Conservation (phyloP, 805 yeast species). For the Kodamaea neixiangensis region DNA sequence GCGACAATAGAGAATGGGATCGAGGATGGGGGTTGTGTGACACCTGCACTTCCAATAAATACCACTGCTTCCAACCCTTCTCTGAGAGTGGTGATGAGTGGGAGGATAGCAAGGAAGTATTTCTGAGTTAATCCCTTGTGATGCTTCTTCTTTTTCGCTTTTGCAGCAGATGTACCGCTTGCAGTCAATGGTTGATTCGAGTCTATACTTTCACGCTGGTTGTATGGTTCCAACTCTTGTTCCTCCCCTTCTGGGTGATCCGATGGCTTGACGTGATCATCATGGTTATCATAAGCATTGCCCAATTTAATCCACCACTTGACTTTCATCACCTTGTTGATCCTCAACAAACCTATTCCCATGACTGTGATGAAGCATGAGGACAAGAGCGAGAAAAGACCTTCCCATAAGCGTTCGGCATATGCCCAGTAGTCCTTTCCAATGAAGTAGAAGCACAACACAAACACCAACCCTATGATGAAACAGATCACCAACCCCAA, state of each 20-base stretch:
- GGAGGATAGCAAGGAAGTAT: conserved; percentile 29
- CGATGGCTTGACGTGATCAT: conserved; percentile 9
- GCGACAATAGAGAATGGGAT: conserved; percentile 31
- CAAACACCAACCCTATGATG: conserved; percentile 70
- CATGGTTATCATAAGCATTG: conserved; percentile 34
- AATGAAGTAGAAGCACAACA: conserved; percentile 67
- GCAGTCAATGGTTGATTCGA: conserved; percentile 15
- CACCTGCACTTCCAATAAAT: conserved; percentile 45
- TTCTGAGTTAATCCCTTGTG: conserved; percentile 15
- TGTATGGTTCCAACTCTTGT: conserved; percentile 8
- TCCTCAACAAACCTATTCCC: conserved; percentile 82
- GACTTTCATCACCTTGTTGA: conserved; percentile 73
- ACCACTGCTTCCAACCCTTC: conserved; percentile 43
- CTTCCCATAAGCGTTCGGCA: conserved; percentile 91
- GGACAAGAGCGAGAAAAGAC: conserved; percentile 74
- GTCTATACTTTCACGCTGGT: conserved; percentile 14
- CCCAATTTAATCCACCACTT: conserved; percentile 65
- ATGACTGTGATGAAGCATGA: conserved; percentile 77
- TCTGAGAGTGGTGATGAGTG: conserved; percentile 29
- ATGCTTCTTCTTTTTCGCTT: neutral
- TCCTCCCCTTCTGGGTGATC: conserved; percentile 1
- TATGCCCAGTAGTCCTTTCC: conserved; percentile 87
- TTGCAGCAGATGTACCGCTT: neutral
- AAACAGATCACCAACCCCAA: conserved; percentile 71
- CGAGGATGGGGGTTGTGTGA: conserved; percentile 37